Base-by-base conservation (phyloP, 1,139 yeast genomes). In the Pneumocystis murina region DNA sequence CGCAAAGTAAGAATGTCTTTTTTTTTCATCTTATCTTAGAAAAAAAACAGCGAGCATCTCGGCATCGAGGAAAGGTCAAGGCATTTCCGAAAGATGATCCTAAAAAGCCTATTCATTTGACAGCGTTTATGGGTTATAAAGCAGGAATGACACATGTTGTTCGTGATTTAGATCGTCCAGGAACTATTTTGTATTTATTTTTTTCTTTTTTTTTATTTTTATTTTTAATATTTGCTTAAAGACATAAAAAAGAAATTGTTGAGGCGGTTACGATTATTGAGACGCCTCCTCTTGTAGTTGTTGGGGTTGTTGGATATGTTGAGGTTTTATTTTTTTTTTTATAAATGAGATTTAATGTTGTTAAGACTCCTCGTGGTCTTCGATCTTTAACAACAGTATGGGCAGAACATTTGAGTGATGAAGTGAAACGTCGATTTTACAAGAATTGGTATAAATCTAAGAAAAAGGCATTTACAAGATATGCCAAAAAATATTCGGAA, bases 131-230 rank as follows among this genome's bases (percentile, higher is more conserved):
- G 76, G 98, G 98, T 14, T 86, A 86, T 87, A 91, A 92, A 86
- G 98, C 98, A 74, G 98, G 98, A 88, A 92, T 92, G 98, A 86
- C 98, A 82, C 92, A 98, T 82, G 89, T 90, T 76, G 98, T 92
- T 77, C 91, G 98, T 85, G 98, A 92, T 84, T 87, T 92, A 79
- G 97, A 92, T 90, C 89, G 97, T 84, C 98, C 98, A 82, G 98
- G 98, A 79, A 92, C 98, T 79, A 92, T 92, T 86, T 90, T 91
- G 97, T 48, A 20, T 24, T 17, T 24, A 24, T 48, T 48, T 24
- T 10, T n/a, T 4, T 3, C 8, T 20, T 12, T 24, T 48, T 48
- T 40, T 17, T 7, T 17, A 8, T 2, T 10, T 20, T 48, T 24
- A 20, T 24, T 48, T 8, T 20, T 43, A 43, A 8, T 20, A 4